These are phyloP conservation scores for Lunularia cruciata DNA, from an alignment of 225 moss, liverwort and hornwort species.

Conservation along the genomic window DNA sequence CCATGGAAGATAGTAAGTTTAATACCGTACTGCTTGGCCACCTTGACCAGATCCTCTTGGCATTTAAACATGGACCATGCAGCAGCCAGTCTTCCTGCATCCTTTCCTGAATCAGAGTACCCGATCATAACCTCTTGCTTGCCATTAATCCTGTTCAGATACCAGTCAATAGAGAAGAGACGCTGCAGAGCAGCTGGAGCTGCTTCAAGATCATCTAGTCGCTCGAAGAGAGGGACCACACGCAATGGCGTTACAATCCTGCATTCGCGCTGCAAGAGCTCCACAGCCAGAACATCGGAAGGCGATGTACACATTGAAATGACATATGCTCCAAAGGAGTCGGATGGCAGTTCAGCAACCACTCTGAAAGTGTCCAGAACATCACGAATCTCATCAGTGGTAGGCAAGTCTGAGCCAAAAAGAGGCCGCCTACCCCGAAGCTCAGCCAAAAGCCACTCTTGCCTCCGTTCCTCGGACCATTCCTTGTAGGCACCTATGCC, in stretches of 20 bases:
- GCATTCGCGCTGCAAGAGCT: slow-evolving; percentile 92
- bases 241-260: slow-evolving; percentile 69
- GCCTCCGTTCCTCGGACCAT: slow-evolving; percentile 82
- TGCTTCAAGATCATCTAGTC: slow-evolving; percentile 78
- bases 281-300: slow-evolving; percentile 88
- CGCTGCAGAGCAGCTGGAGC: slow-evolving; percentile 81
- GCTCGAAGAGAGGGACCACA: slow-evolving; percentile 94
- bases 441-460: slow-evolving; percentile 82
- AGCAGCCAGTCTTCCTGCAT: slow-evolving; percentile 91
- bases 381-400: slow-evolving; percentile 82
- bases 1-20: slow-evolving; percentile 95
- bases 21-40: slow-evolving; percentile 79
- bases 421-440: slow-evolving; percentile 81
- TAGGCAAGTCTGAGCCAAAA: slow-evolving; percentile 88
- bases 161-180: slow-evolving; percentile 95
- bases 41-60: slow-evolving; percentile 90
- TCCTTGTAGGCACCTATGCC: slow-evolving; percentile 86
- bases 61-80: slow-evolving; percentile 98
- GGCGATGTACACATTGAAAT: slow-evolving; percentile 96
- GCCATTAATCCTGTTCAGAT: slow-evolving; percentile 81
- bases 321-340: slow-evolving; percentile 95
- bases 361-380: slow-evolving; percentile 85
- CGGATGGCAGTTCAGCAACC: slow-evolving; percentile 78
- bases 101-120: slow-evolving; percentile 97
- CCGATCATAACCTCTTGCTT: slow-evolving; percentile 99